Base-by-base conservation (phyloP, 768 basidiomycete species). In the Mycena rebaudengoi region DNA sequence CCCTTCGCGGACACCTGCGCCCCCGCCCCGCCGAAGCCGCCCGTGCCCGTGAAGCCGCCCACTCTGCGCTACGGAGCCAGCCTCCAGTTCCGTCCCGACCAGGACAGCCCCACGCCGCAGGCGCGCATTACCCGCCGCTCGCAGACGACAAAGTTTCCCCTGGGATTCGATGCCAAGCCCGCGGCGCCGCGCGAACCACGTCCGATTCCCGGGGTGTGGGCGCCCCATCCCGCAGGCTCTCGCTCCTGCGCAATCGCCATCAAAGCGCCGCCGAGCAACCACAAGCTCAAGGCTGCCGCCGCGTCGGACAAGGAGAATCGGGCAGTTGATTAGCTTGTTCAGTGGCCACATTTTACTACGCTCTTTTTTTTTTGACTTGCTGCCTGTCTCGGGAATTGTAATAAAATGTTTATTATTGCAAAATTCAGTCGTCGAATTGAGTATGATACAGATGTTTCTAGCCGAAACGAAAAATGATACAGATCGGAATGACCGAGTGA, bases 31-130 rank as follows among this genome's bases (percentile, higher is more conserved):
- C 35, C 30, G 32, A 25, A 32, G 6, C 21, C 35, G 13, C 49
- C 52, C 60, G 44, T 57, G 28, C 53, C 60, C 29, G 37, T 49
- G 5, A 60, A 62, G 26, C 43, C 65, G 20, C 45, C 39, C 40
- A 23, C 11, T 5, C 51, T 41, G 13, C 35, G 21, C 62, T 60
- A 21, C 51, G 56, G n/a, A n/a, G n/a, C 53, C 23, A 49, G 53
- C 52, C 52, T 55, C 28, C 52, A 54, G 11, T 20, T 64, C 48
- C 33, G 53, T 48, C 12, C 58, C 29, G 26, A 44, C 25, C 52
- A 57, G 30, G 41, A 64, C n/a, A 68, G 66, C 33, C 66, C 66
- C 23, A 68, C 66, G 43, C 66, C 60, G 26, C 32, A 26, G 23
- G 39, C 39, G 25, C 56, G 35, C 18, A n/a, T n/a, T n/a, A n/a